Base-by-base conservation (phyloP, 768 basidiomycete species). In the Russula virescens region DNA sequence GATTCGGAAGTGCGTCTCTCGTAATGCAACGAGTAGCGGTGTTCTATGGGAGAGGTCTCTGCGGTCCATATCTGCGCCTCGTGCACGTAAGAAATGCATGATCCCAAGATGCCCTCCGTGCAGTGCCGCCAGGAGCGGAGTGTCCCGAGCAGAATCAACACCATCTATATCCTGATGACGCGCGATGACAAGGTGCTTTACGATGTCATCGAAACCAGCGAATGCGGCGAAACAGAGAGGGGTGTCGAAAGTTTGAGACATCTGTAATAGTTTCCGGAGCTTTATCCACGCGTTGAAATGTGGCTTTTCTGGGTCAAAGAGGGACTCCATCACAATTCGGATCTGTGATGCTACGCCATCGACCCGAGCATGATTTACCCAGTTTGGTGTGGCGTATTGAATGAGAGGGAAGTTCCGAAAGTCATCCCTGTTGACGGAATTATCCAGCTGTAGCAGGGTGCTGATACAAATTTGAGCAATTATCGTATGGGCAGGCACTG, bases 401-500 rank as follows among this genome's bases (percentile, higher is more conserved):
- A 26, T 13, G 23, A 59, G 58, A 19, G 58, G 58, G 11, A 43
- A 34, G n/a, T n/a, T 18, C 8, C 10, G n/a, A 11, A 25, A 10
- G 23, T 38, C 8, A 14, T 26, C n/a, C n/a, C n/a, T 4, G 21
- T 5, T 23, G 9, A 1, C 5, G 23, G 31, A 31, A 31, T 31
- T 8, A 42, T 13, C 25, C 2, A 16, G 19, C 16, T 43, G 35
- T 59, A 59, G 14, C 26, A 59, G 40, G 58, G 49, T 51, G 28
- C 58, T 34, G 26, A 51, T 31, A 28, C 49, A 59, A 23, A 38
- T 59, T 51, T 51, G 58, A 8, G 58, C 49, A 38, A 59, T 48
- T 3, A 43, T 43, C 19, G 42, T 23, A 42, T 59, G 38, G 19
- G 58, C 58, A 18, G 49, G 49, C n/a, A 2, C 19, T 7, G 49